These are phyloP conservation scores for Helichrysum umbraculigerum DNA, from an alignment of 129 eudicot genomes.

Conservation along the genomic window DNA sequence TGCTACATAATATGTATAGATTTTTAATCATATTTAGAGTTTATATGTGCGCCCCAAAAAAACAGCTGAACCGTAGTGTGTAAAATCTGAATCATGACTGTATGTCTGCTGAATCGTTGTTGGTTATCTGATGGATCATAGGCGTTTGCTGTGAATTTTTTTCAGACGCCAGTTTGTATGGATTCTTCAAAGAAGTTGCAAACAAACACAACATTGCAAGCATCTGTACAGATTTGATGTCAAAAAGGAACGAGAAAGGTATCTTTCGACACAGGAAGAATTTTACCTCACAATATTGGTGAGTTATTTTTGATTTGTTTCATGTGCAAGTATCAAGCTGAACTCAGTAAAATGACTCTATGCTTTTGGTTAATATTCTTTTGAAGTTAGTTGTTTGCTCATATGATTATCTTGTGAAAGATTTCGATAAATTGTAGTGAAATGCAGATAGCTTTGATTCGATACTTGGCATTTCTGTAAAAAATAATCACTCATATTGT, in stretches of 20 bases:
- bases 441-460: conserved; percentile 6
- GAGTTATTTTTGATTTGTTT: conserved; percentile 18
- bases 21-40: no score
- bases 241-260: conserved; percentile 19
- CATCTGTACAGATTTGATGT: conserved; percentile 43
- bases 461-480: neutral
- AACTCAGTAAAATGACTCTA: conserved; percentile 18
- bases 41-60: no score
- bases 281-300: conserved; percentile 14
- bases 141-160: no score
- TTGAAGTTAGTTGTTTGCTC: conserved; percentile 26
- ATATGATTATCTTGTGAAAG: conserved; percentile 25
- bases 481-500: neutral
- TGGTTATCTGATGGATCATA: no score
- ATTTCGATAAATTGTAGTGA: neutral
- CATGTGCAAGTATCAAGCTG: conserved; percentile 24
- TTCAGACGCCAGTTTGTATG: no score
- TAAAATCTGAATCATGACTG: no score
- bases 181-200: conserved; percentile 2
- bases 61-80: no score
- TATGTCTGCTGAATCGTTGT: no score
- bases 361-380: conserved; percentile 18
- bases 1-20: no score
- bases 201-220: conserved; percentile 26
- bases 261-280: conserved; percentile 20